phyloP scores from a whole-genome alignment of 805 yeast genomes.

The Barnettozyma vustinii region DNA sequence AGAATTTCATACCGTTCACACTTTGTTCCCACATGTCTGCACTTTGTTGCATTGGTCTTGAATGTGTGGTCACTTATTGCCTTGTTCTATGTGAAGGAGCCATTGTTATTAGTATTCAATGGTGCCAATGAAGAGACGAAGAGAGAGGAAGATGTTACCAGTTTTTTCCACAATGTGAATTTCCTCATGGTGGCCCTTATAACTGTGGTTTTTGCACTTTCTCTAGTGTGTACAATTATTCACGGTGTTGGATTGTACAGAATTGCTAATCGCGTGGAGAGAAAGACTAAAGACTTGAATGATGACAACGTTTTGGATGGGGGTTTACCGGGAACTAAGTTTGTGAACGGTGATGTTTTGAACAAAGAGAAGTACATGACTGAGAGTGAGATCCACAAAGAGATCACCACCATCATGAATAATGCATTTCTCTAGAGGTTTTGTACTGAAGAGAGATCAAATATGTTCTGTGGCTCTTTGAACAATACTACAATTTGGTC shows the following conservation, averaged over 20 bases:
- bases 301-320: not conserved
- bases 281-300: not conserved
- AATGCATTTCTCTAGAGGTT: not conserved
- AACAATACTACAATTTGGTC: too few relatives aligned
- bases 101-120: not conserved
- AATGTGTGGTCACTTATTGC: not conserved
- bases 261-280: not conserved
- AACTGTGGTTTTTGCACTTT: not conserved
- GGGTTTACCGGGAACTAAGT: not conserved
- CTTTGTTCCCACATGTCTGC: not conserved
- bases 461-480: too few relatives aligned
- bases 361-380: not conserved
- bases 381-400: not conserved
- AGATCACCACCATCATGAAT: not conserved
- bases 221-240: not conserved
- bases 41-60: not conserved
- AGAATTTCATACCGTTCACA: not conserved
- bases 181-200: not conserved
- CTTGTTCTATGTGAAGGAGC: not conserved
- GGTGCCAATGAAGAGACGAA: not conserved
- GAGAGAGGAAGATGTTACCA: not conserved
- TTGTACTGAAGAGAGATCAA: too few relatives aligned
- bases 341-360: not conserved
- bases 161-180: not conserved
- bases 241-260: not conserved